phyloP scores from a whole-genome alignment of 257 asterid species.

The Apocynum venetum region DNA sequence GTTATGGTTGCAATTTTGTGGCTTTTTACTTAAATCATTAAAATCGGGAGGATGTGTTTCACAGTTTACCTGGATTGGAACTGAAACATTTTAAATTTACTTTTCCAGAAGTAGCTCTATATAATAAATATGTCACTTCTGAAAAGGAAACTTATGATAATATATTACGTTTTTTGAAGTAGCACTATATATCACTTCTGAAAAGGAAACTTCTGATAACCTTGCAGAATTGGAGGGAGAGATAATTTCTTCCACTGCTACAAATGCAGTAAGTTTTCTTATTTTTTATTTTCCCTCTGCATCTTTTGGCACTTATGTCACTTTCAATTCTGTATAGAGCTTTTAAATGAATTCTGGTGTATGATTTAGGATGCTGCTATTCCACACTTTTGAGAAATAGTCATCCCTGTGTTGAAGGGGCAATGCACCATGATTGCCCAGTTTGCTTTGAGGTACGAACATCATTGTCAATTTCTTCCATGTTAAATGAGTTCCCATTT shows the following conservation, averaged over 20 bases:
- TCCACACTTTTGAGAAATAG: slow-evolving; percentile 44
- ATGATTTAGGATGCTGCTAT: slow-evolving; percentile 40
- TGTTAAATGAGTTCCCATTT: neutral
- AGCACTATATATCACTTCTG: neutral
- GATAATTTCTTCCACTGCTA: slow-evolving; percentile 67
- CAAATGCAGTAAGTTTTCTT: slow-evolving; percentile 50
- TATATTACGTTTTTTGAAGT: neutral
- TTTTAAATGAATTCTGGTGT: slow-evolving; percentile 8
- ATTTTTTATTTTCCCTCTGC: neutral
- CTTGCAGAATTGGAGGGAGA: slow-evolving; percentile 64
- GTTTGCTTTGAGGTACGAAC: slow-evolving; percentile 74
- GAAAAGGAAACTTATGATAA: neutral
- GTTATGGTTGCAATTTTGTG: neutral
- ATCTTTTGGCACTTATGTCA: neutral
- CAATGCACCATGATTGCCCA: slow-evolving; percentile 95
- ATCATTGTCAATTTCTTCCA: neutral
- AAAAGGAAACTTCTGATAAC: neutral
- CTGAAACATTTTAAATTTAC: neutral
- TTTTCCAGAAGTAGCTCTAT: neutral
- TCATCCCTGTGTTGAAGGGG: slow-evolving; percentile 84
- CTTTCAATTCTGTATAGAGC: neutral
- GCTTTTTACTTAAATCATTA: neutral
- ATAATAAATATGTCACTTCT: neutral
- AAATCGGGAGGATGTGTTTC: neutral
- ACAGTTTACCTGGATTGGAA: neutral